Conservation (phyloP, 2,329 filamentous ascomycete species). For the Nemania diffusa region DNA sequence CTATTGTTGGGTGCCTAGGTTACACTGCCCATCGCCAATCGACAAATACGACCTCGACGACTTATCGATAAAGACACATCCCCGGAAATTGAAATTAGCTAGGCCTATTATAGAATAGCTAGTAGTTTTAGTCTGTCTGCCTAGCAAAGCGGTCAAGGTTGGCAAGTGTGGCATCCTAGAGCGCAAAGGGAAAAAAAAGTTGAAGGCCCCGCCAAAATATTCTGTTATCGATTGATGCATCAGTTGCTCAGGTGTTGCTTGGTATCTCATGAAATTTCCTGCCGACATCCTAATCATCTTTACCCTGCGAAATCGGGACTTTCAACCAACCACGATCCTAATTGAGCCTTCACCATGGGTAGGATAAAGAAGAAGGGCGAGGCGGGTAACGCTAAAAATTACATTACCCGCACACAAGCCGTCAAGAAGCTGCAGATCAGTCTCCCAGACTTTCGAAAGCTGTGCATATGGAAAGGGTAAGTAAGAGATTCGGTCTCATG, state of each 20-base stretch:
- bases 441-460: slow-evolving; percentile 93
- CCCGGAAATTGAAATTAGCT: not conserved
- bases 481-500: slow-evolving; percentile 33
- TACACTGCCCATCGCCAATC: not conserved
- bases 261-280: slow-evolving; percentile 33
- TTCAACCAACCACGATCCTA: slow-evolving; percentile 22
- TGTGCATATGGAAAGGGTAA: slow-evolving; percentile 97
- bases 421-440: slow-evolving; percentile 98
- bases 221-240: slow-evolving; percentile 34
- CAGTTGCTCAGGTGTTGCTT: slow-evolving; percentile 15
- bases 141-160: slow-evolving; percentile 36
- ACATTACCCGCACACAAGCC: slow-evolving; percentile 95
- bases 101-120: too few species aligned
- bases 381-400: slow-evolving; percentile 95
- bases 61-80: slow-evolving; percentile 27
- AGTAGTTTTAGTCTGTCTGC: not conserved
- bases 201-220: slow-evolving; percentile 40
- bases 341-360: slow-evolving; percentile 62
- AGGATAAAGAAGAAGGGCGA: slow-evolving; percentile 93
- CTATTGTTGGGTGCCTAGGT: not conserved
- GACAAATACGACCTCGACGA: not conserved
- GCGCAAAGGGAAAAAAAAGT: slow-evolving; percentile 41
- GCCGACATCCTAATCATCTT: slow-evolving; percentile 14
- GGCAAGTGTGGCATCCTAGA: slow-evolving; percentile 33
- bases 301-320: slow-evolving; percentile 16